Conservation (phyloP, 106 monocot species). For the Dioscorea alata region DNA sequence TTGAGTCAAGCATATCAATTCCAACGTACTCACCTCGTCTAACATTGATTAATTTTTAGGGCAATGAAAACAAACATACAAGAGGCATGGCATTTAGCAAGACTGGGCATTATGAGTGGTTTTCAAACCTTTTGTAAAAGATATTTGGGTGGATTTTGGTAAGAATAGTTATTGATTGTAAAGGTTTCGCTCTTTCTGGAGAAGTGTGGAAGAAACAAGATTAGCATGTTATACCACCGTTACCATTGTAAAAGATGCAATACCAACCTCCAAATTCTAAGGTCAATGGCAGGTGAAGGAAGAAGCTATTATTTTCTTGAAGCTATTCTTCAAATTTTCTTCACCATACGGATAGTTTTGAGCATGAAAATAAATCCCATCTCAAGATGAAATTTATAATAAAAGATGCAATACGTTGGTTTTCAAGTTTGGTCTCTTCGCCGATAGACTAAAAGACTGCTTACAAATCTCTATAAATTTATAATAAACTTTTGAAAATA, state of each 20-base stretch:
- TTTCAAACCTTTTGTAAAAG: slow-evolving; percentile 9
- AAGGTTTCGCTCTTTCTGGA: slow-evolving; percentile 1
- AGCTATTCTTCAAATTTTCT: slow-evolving; percentile 39
- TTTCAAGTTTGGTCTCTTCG: no score
- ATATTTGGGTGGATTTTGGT: slow-evolving; percentile 24
- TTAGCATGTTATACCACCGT: neutral
- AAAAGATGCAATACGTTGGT: no score
- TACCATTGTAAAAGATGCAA: slow-evolving; percentile 8
- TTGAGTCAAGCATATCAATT: no score
- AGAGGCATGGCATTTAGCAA: neutral
- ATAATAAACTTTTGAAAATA: no score
- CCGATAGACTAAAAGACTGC: no score
- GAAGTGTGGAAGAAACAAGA: slow-evolving; percentile 11
- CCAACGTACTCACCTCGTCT: no score
- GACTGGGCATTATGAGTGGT: slow-evolving; percentile 3
- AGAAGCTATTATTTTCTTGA: slow-evolving; percentile 46
- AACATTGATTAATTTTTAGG: slow-evolving; percentile 4
- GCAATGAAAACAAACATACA: slow-evolving; percentile 3
- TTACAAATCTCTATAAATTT: no score
- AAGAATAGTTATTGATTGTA: slow-evolving; percentile 9
- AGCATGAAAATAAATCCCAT: slow-evolving; percentile 59
- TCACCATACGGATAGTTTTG: slow-evolving; percentile 65
- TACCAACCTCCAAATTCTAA: slow-evolving; percentile 27
- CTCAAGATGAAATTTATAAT: slow-evolving; percentile 54
- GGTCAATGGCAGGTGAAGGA: slow-evolving; percentile 53